Base-by-base conservation (phyloP, 768 basidiomycete genomes). In the Lentinula lateritia region DNA sequence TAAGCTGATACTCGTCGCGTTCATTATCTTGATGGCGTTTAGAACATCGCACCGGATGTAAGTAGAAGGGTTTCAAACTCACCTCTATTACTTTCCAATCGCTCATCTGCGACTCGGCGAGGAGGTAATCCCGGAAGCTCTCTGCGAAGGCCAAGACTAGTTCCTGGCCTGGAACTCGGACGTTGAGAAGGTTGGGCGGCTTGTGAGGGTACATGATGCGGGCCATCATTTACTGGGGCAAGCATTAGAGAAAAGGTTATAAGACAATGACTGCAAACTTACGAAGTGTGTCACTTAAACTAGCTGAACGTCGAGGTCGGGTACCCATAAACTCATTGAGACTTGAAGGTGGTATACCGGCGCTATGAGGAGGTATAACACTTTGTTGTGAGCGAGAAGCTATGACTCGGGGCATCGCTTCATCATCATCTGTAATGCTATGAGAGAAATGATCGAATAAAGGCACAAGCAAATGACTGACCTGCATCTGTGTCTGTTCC, bases 301-400 rank as follows among this genome's bases (percentile, higher is more conserved):
- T 90, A 15, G 88, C 87, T n/a, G 89, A 91, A 60, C 90, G 80
- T 61, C 90, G 78, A 53, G 87, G 83, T 41, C 89, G 83, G n/a
- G 78, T 77, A 61, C 66, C 75, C 10, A 76, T 75, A 35, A 83
- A 81, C 61, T 76, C 74, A 45, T 69, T 68, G 32, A 80, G 68
- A 48, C 8, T 48, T 4, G 46, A n/a, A 45, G 67, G 57, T n/a
- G 55, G 53, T 39, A 20, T 52, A 60, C 50, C 56, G 10, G 50
- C 61, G 23, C 46, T 57, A 56, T 56, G 41, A 43, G 55, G 55
- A 43, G 55, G 41, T 43, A 34, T 18, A 28, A 43, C 6, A 39
- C 18, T 38, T 13, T 39, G 38, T 39, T 39, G 38, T 39, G 38
- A 39, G 16, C 61, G 45, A 38, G 43, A 48, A 46, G 60, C 50